Evolutionary conservation across 495 filamentous ascomycete genomes (phyloP).

Genomic region (Physcia stellaris): DNA sequence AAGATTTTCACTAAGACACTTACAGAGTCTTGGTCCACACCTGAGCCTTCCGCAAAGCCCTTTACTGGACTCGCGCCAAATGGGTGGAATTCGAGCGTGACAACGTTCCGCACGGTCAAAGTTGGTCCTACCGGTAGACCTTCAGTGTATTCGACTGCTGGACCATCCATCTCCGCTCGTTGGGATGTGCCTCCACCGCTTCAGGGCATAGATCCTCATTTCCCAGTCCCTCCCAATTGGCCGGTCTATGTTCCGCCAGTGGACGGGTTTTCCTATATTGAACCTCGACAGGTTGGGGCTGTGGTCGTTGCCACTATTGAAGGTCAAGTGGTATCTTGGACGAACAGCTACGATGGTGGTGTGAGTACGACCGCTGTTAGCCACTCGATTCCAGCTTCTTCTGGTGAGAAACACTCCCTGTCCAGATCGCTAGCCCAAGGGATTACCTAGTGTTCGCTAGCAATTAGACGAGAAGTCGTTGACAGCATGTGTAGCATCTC

Average conservation of each 20-base stretch:
- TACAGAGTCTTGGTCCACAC: background rate
- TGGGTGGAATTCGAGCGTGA: slow-evolving; percentile 12
- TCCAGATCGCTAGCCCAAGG: too few species aligned
- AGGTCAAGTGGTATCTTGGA: slow-evolving; percentile 13
- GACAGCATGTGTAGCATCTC: background rate
- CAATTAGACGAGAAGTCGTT: too few species aligned
- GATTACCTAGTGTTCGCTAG: too few species aligned
- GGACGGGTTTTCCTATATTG: too few species aligned
- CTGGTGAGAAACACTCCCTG: too few species aligned
- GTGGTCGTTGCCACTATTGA: slow-evolving; percentile 13
- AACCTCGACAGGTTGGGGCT: slow-evolving; percentile 5
- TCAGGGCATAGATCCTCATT: background rate
- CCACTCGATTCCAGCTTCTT: too few species aligned
- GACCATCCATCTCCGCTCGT: background rate
- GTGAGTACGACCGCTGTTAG: too few species aligned
- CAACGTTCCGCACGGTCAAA: background rate
- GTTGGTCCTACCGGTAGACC: background rate
- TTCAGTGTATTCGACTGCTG: background rate
- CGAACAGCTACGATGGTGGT: slow-evolving; percentile 10
- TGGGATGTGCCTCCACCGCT: background rate
- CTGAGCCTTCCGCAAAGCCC: background rate
- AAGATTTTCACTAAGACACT: background rate
- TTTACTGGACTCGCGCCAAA: slow-evolving; percentile 6
- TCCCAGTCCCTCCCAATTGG: background rate
- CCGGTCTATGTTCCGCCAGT: background rate